phyloP scores from a whole-genome alignment of 225 moss, liverwort and hornwort species.

The Physcomitrellopsis africana region DNA sequence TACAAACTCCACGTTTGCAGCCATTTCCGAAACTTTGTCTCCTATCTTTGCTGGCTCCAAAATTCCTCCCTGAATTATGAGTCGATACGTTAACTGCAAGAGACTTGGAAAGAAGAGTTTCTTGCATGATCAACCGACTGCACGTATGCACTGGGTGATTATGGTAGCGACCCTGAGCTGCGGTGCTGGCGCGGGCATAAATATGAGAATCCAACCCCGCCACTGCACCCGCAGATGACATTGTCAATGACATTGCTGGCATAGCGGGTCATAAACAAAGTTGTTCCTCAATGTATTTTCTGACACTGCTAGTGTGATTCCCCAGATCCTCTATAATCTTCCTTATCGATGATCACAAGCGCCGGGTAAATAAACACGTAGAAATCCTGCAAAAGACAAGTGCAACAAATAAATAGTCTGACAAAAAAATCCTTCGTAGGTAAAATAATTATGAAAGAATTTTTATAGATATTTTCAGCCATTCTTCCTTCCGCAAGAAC shows the following conservation, averaged over 20 bases:
- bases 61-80: constrained; percentile 28
- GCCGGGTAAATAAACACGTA: neutral
- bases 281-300: neutral
- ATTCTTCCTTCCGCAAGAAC: neutral
- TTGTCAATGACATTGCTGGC: constrained; percentile 47
- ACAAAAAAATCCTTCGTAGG: neutral
- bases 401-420: neutral
- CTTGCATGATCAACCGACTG: constrained; percentile 32
- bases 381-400: constrained; percentile 14
- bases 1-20: constrained; percentile 29
- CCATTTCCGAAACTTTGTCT: constrained; percentile 22
- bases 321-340: constrained; percentile 10
- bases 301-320: constrained; percentile 2
- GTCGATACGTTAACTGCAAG: constrained; percentile 29
- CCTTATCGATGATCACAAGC: neutral
- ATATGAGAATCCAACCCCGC: constrained; percentile 45
- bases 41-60: constrained; percentile 20
- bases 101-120: constrained; percentile 29
- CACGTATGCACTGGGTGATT: constrained; percentile 27
- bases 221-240: constrained; percentile 43
- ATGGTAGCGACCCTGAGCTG: constrained; percentile 35
- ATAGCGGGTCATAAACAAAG: constrained; percentile 34
- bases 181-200: constrained; percentile 18
- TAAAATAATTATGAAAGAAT: neutral
- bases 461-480: neutral